These are phyloP conservation scores for Eucalyptus sideroxylon DNA, from an alignment of 345 rosid species.

Conservation along the genomic window DNA sequence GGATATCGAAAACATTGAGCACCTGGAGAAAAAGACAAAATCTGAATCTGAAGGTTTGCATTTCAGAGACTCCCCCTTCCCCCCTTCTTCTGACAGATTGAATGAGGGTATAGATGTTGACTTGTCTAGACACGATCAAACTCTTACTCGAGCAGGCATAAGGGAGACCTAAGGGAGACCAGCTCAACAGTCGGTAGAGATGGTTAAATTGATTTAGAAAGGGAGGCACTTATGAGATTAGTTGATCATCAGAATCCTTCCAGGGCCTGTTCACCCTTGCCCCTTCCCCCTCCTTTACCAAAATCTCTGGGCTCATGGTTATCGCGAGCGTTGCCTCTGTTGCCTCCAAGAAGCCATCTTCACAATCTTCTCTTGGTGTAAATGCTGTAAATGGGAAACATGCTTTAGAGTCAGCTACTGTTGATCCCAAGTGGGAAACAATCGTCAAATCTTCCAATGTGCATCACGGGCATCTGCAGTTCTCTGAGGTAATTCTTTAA, in stretches of 20 bases:
- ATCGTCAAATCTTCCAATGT: slow-evolving; percentile 49
- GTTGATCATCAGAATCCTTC: slow-evolving; percentile 7
- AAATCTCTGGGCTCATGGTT: slow-evolving; percentile 94
- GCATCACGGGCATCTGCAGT: slow-evolving; percentile 36
- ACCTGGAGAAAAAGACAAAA: neutral
- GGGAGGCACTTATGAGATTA: slow-evolving; percentile 1
- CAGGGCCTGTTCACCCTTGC: slow-evolving; percentile 8
- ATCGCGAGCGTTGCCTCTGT: slow-evolving; percentile 45
- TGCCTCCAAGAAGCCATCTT: slow-evolving; percentile 29
- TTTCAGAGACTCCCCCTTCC: slow-evolving; percentile 2
- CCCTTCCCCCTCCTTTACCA: slow-evolving; percentile 60
- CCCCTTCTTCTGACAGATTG: neutral
- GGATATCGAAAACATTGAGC: slow-evolving; percentile 3
- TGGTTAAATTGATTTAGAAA: slow-evolving; percentile 19
- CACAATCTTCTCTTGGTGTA: slow-evolving; percentile 15
- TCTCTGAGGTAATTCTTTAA: slow-evolving; percentile 46
- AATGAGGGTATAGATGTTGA: neutral
- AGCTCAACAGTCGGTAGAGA: slow-evolving; percentile 2
- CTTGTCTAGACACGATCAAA: neutral
- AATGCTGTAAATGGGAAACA: slow-evolving; percentile 9
- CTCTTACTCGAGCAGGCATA: neutral
- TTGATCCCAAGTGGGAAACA: slow-evolving; percentile 64
- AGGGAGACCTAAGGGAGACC: neutral
- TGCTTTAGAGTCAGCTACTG: slow-evolving; percentile 4
- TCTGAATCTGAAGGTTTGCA: neutral